Conservation (phyloP, 495 filamentous ascomycete species). For the Tetracladium marchalianum region DNA sequence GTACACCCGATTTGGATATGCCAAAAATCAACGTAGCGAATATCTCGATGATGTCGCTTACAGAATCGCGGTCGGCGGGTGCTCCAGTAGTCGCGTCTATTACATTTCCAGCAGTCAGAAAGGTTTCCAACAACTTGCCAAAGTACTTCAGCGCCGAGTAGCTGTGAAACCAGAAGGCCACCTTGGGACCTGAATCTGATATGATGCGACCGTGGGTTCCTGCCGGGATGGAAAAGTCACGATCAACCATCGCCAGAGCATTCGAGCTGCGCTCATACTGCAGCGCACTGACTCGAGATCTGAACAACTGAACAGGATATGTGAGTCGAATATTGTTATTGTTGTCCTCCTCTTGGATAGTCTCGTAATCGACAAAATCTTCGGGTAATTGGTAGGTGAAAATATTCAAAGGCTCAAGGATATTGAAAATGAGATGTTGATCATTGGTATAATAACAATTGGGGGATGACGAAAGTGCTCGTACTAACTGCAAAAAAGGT, state of each 20-base stretch:
- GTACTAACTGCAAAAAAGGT: conserved; percentile 64
- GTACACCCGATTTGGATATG: conserved; percentile 1
- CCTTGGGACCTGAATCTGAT: conserved; percentile 45
- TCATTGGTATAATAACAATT: conserved; percentile 39
- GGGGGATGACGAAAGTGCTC: conserved; percentile 38
- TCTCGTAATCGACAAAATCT: conserved; percentile 58
- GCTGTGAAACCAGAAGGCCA: conserved; percentile 54
- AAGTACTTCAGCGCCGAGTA: conserved; percentile 61
- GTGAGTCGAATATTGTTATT: conserved; percentile 51
- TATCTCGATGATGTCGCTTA: conserved; percentile 54
- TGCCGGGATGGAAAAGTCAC: conserved; percentile 43
- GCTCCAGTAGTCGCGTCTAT: conserved; percentile 25
- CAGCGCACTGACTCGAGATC: conserved; percentile 18
- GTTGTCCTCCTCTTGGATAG: conserved; percentile 76
- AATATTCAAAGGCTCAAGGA: conserved; percentile 52
- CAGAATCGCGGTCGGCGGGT: conserved; percentile 36
- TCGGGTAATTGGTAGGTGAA: conserved; percentile 65
- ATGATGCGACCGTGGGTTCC: conserved; percentile 63
- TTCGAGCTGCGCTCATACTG: not conserved
- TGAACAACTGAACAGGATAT: conserved; percentile 43
- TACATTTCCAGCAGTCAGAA: conserved; percentile 30
- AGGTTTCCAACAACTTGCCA: conserved; percentile 50
- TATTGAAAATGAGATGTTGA: conserved; percentile 23
- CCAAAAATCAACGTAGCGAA: conserved; percentile 39
- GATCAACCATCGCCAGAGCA: conserved; percentile 23